Conservation (phyloP, 495 filamentous ascomycete species). For the Penicillium tannophilum region DNA sequence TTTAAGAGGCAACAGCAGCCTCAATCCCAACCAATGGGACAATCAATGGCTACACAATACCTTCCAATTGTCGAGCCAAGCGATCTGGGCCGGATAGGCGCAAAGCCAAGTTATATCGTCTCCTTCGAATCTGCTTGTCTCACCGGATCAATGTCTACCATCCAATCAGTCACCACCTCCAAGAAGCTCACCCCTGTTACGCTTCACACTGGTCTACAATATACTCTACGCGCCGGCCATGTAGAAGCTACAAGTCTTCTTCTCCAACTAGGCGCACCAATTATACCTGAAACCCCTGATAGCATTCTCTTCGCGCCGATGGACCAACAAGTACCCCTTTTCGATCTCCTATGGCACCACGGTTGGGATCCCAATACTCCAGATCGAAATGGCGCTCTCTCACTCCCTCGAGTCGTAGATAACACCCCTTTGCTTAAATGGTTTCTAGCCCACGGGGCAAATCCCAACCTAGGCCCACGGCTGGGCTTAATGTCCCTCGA, state of each 20-base stretch:
- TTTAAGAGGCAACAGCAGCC: neutral
- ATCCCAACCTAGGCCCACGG: conserved; percentile 34
- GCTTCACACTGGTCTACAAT: conserved; percentile 17
- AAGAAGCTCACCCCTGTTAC: neutral
- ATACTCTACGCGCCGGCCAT: conserved; percentile 27
- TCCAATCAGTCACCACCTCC: neutral
- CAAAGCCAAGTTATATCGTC: neutral
- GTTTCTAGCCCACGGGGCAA: conserved; percentile 34
- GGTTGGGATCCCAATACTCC: conserved; percentile 34
- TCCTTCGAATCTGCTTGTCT: conserved; percentile 8
- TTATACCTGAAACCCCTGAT: conserved; percentile 28
- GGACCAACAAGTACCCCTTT: conserved; percentile 28
- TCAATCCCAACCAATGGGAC: neutral
- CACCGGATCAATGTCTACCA: conserved; percentile 1
- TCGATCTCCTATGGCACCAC: conserved; percentile 27
- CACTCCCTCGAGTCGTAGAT: conserved; percentile 24
- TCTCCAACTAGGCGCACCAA: conserved; percentile 27
- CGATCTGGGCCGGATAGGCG: neutral
- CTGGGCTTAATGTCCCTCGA: conserved; percentile 25
- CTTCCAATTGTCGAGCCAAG: conserved; percentile 5
- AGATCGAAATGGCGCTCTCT: conserved; percentile 18
- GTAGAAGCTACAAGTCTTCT: conserved; percentile 28
- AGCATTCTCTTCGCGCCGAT: conserved; percentile 26
- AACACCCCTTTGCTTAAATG: conserved; percentile 31
- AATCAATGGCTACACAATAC: neutral